Conservation (phyloP, 257 asterid species). For the Scutellaria baicalensis region DNA sequence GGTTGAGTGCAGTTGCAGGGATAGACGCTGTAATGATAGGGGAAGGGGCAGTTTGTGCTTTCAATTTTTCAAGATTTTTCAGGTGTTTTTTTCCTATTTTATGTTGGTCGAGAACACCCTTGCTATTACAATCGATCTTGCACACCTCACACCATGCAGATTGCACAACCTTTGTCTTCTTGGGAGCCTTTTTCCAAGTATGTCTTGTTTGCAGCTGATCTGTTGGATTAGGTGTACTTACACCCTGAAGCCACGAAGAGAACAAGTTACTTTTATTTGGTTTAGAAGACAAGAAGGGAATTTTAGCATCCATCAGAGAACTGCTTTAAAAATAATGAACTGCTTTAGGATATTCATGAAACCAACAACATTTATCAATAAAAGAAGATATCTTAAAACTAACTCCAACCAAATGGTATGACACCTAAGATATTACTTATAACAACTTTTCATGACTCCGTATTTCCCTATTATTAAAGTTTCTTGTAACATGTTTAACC, state of each 20-base stretch:
- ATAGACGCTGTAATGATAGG: slow-evolving; percentile 5
- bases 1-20: slow-evolving; percentile 1
- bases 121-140: slow-evolving; percentile 52
- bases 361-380: neutral
- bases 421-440: neutral
- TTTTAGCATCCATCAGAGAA: neutral
- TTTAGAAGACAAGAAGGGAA: neutral
- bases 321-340: neutral
- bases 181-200: slow-evolving; percentile 21
- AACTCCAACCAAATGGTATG: neutral
- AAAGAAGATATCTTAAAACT: neutral
- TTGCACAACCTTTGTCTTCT: slow-evolving; percentile 46
- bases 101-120: slow-evolving; percentile 52
- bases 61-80: slow-evolving; percentile 45
- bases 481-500: neutral
- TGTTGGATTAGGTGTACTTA: slow-evolving; percentile 17
- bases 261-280: neutral
- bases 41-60: neutral
- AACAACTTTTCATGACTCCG: neutral
- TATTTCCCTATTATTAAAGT: neutral
- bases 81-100: slow-evolving; percentile 61
- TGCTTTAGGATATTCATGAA: neutral
- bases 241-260: slow-evolving; percentile 20
- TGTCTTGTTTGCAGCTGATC: slow-evolving; percentile 13
- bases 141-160: slow-evolving; percentile 69